Percentiles rank a stretch among this genome's conserved stretches.
These are phyloP conservation scores for Geotrichum histeridarum DNA, from an alignment of 1,139 yeast species.

Conservation along the genomic window DNA sequence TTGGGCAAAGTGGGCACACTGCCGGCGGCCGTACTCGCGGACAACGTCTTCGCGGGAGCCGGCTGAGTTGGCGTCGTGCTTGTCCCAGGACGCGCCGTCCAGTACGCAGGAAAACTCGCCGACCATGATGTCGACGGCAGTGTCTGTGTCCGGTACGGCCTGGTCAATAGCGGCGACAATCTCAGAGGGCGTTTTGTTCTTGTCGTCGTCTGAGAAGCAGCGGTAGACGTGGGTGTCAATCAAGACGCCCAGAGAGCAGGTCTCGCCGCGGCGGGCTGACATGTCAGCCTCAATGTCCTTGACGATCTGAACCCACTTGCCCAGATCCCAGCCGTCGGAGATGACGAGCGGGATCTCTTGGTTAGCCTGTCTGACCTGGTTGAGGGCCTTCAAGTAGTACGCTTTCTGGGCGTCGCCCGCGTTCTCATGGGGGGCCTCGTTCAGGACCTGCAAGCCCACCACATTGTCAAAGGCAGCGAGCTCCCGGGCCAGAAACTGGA, in stretches of 20 bases:
- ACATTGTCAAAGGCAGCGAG: constrained; percentile 57
- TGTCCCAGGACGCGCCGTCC: constrained; percentile 69
- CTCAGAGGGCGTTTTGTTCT: constrained; percentile 56
- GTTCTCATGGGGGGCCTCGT: constrained; percentile 65
- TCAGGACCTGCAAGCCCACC: constrained; percentile 76
- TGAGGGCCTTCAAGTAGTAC: constrained; percentile 66
- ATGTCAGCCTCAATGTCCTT: constrained; percentile 42
- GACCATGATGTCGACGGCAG: constrained; percentile 63
- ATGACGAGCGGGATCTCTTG: constrained; percentile 62
- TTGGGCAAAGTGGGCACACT: constrained; percentile 50
- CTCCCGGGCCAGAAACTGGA: constrained; percentile 61
- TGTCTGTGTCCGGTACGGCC: constrained; percentile 48
- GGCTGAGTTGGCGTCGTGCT: constrained; percentile 32
- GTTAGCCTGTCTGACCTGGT: constrained; percentile 55
- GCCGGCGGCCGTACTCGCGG: constrained; percentile 41
- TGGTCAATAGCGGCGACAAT: constrained; percentile 41
- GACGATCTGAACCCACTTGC: constrained; percentile 71
- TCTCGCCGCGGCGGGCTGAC: constrained; percentile 17
- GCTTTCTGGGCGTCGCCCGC: constrained; percentile 42
- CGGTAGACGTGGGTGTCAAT: constrained; percentile 84
- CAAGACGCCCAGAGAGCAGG: constrained; percentile 51
- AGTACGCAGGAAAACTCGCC: constrained; percentile 92
- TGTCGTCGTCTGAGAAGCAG: constrained; percentile 76
- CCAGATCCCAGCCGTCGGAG: constrained; percentile 93
- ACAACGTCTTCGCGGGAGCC: constrained; percentile 43